Evolutionary conservation across 2,329 filamentous ascomycete species (phyloP), one percentile per base, ranked within the genome.

Genomic region (Neonectria ditissima): DNA sequence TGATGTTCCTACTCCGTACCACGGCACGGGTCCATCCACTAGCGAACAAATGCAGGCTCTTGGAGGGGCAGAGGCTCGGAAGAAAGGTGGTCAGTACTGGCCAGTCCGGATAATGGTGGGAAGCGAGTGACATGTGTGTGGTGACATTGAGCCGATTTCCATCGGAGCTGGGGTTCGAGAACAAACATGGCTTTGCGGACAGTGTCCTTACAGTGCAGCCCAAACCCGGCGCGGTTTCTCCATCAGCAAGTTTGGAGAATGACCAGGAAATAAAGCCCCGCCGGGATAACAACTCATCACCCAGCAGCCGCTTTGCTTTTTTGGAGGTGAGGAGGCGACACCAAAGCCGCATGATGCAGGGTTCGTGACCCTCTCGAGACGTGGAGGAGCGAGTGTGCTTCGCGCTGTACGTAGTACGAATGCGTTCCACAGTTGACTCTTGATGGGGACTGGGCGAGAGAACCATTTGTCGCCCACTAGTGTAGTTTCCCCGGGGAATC

Each of bases 401-500:
- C 43, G 50, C 28, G 51, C 24, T 51, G 20, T 41, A 26, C 24
- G 6, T 26, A 26, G 24, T 4, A 14, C 37, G n/a, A 18, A 41
- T 5, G 11, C 43, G 53, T 55, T 51, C 60, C 55, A 45, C 52
- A 44, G 55, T 32, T 34, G 48, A 20, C 20, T 18, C 13, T 48
- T 48, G 54, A 24, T 55, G 59, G 59, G 39, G 62, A 63, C 55
- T 65, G 62, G 59, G 44, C 51, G 51, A 39, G 63, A 51, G 59
- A 44, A 52, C 30, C 30, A 65, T 62, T 62, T 57, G 64, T 55
- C 60, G 57, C 63, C 53, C n/a, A n/a, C n/a, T 75, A 73, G 71
- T 70, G 66, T 66, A 73, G 73, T 76, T 76, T 67, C 52, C 73
- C 43, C 72, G 74, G 53, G 71, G 62, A 65, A 75, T 74, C 69